Base-by-base conservation (phyloP, 768 basidiomycete genomes). In the Chlorophyllum brunneum region DNA sequence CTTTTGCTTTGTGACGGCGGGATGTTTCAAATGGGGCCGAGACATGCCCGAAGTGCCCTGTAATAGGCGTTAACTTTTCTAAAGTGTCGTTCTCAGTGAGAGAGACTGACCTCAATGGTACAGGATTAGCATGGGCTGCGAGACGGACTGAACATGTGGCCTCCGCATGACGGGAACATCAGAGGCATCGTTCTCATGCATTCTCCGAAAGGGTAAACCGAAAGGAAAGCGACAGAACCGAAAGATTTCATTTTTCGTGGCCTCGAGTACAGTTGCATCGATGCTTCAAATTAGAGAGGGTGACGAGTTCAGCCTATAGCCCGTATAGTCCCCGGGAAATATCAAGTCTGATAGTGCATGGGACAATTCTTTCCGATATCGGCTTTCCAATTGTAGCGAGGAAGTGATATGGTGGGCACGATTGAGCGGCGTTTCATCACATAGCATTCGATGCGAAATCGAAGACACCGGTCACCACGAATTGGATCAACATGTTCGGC, bases 321-420 rank as follows among this genome's bases (percentile, higher is more conserved):
- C n/a, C n/a, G n/a, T n/a, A n/a, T n/a, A n/a, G n/a, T n/a, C n/a
- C n/a, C n/a, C n/a, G n/a, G n/a, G n/a, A n/a, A n/a, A n/a, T n/a
- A 31, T 40, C 36, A 10, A 50, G 16, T 43, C 3, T n/a, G n/a
- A n/a, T n/a, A n/a, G n/a, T n/a, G n/a, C n/a, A n/a, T n/a, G n/a
- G n/a, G n/a, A 18, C 29, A 24, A 41, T 50, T 40, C 45, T 36
- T 40, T 50, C 48, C 48, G 48, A 50, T 50, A 50, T 50, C 48
- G 48, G 48, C n/a, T 40, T 50, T 31, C 38, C 16, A 50, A 40
- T 36, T 50, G n/a, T 27, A 24, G 39, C 20, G 37, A 20, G 27
- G 27, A 15, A 40, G 7, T 31, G 37, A 50, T 41, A 31, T 50
- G 38, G 18, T 22, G 36, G 18, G 18, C 13, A 27, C 16, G 47